Base-by-base conservation (phyloP, 768 basidiomycete species). In the Krasilnikovozyma curviuscula region DNA sequence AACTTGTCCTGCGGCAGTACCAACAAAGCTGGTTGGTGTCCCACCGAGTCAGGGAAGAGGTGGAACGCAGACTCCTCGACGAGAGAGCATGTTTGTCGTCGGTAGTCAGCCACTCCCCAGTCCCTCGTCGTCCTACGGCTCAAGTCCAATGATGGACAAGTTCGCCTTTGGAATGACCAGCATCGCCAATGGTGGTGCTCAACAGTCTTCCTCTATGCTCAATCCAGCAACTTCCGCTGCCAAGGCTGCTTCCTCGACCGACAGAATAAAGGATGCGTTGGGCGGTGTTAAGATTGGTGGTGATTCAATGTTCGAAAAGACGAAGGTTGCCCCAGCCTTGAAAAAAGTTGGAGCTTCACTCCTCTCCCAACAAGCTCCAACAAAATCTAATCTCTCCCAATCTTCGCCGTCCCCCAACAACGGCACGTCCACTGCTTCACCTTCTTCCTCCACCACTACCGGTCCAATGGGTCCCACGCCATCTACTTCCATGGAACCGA, bases 101-200 rank as follows among this genome's bases (percentile, higher is more conserved):
- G 84, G 82, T 25, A 85, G 82, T 0, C 91, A 88, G 60, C 91
- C 91, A 0, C 71, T 98, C 5, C 91, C 91, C 0, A 65, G 62
- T 42, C 83, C 81, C 2, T 82, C 59, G 43, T 63, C 61, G 51
- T 77, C 76, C 14, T 80, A 78, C 27, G 78, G 79, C 4, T 79
- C 73, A 19, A 76, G 75, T 44, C 81, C 83, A 12, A 75, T 72
- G 64, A 67, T 89, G 40, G 89, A 93, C 70, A 81, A 79, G 56
- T 83, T 78, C 70, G 78, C 77, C 0, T 91, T 98, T 58, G 79
- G 77, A 3, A 97, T 97, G 91, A 79, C 73, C 66, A 83, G 78
- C 66, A 89, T 95, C 57, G 81, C 65, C 10, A 44, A 50, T 21
- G 37, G 41, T 18, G 14, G 39, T 31, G 31, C 50, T 10, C 23